A percentile compares a stretch with the other conserved stretches of the same genome.
Conservation (phyloP, 2,329 filamentous ascomycete species). For the Falciphora oryzae region DNA sequence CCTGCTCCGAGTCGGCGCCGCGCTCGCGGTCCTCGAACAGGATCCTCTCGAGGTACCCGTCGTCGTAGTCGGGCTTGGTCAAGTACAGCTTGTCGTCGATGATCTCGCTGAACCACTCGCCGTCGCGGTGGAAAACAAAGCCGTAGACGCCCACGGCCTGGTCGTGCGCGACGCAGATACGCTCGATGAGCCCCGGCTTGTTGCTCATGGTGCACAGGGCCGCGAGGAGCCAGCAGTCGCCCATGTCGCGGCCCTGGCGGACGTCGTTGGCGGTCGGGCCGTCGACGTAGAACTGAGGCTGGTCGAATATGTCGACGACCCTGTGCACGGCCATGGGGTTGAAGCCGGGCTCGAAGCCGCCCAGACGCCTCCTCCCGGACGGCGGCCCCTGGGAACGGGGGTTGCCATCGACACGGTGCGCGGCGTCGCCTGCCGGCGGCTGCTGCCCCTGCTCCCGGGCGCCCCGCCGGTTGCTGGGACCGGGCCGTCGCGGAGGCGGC, state of each 20-base stretch:
- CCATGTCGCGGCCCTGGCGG: conserved; percentile 63
- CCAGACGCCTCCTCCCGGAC: conserved; percentile 11
- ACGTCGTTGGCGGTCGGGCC: conserved; percentile 73
- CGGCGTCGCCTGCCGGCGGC: neutral
- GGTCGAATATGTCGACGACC: conserved; percentile 69
- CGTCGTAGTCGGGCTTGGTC: conserved; percentile 56
- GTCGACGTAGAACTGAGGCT: conserved; percentile 71
- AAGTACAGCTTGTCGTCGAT: conserved; percentile 54
- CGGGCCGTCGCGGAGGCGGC: neutral
- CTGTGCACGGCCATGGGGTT: conserved; percentile 56
- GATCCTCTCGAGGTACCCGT: conserved; percentile 43
- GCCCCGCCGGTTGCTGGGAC: neutral
- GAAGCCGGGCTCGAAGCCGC: conserved; percentile 23
- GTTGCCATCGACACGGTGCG: conserved; percentile 2
- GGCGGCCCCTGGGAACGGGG: conserved; percentile 4
- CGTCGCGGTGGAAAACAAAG: conserved; percentile 78
- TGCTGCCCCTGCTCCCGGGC: neutral
- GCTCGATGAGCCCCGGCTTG: conserved; percentile 65
- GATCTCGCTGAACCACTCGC: conserved; percentile 61
- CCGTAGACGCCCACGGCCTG: conserved; percentile 75
- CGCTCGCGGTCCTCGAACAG: conserved; percentile 40
- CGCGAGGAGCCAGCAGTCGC: conserved; percentile 84
- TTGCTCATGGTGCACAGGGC: conserved; percentile 72
- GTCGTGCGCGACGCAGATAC: conserved; percentile 66
- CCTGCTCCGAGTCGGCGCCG: conserved; percentile 43